Evolutionary conservation across 257 asterid species (phyloP).

Genomic region (Haberlea rhodopensis): DNA sequence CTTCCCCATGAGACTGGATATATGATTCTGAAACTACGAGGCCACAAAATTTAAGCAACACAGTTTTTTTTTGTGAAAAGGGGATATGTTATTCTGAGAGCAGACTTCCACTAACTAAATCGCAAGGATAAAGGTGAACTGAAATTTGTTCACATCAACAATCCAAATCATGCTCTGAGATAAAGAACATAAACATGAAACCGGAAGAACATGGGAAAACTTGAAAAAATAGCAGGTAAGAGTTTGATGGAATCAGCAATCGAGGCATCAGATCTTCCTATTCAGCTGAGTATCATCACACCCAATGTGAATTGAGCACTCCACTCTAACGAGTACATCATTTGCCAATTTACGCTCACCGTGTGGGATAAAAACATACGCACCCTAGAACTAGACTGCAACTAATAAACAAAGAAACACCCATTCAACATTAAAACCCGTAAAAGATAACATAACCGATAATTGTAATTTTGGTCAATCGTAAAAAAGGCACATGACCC

Average conservation of each 20-base stretch:
- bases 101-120: not conserved
- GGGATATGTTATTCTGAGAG: not conserved
- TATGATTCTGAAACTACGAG: too few species aligned
- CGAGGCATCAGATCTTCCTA: constrained; percentile 91
- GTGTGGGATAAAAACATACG: not conserved
- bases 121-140: not conserved
- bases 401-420: not conserved
- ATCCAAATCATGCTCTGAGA: not conserved
- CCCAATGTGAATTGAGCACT: constrained; percentile 40
- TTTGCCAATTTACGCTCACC: constrained; percentile 27
- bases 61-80: not conserved
- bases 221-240: not conserved
- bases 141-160: not conserved
- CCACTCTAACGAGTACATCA: constrained; percentile 59
- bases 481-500: too few species aligned
- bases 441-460: too few species aligned
- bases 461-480: too few species aligned
- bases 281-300: constrained; percentile 57
- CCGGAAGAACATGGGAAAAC: too few species aligned
- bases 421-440: too few species aligned
- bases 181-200: not conserved
- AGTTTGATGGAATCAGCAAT: not conserved
- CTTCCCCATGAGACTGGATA: constrained; percentile 10
- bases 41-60: not conserved
- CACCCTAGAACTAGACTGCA: not conserved